Evolutionary conservation across 331 rosid genomes (phyloP).

Genomic region (Stylosanthes scabra): DNA sequence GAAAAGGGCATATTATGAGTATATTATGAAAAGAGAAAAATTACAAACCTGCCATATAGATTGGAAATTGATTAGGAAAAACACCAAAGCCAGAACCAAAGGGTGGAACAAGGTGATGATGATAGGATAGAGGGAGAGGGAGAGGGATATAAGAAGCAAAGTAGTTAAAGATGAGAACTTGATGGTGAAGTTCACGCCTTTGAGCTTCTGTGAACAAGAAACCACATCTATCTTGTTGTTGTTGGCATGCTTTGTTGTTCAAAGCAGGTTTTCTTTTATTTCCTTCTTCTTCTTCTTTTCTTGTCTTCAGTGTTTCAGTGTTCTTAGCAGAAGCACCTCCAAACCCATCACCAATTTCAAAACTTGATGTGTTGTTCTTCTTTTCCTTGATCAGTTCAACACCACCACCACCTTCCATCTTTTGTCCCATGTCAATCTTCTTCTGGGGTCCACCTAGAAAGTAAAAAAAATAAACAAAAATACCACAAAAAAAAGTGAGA

Average conservation of each 20-base stretch:
- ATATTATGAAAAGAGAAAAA: no score
- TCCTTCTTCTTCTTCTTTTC: background rate
- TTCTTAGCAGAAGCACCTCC: conserved; percentile 15
- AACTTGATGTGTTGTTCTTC: conserved; percentile 29
- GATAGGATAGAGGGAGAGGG: conserved; percentile 50
- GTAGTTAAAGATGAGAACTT: conserved; percentile 63
- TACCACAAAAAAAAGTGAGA: background rate
- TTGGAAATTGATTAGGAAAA: conserved; percentile 45
- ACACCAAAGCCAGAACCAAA: conserved; percentile 35
- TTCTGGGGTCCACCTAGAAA: conserved; percentile 46
- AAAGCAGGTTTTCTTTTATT: conserved; percentile 23
- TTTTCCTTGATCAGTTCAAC: conserved; percentile 36
- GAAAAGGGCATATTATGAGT: no score
- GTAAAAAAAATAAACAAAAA: conserved; percentile 21
- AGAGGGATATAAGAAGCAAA: conserved; percentile 54
- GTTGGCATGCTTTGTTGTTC: background rate
- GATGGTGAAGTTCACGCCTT: conserved; percentile 67
- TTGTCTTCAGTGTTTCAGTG: background rate
- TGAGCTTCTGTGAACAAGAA: conserved; percentile 54
- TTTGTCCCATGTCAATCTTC: conserved; percentile 40
- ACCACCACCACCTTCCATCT: conserved; percentile 37
- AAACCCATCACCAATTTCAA: conserved; percentile 49
- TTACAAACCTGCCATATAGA: conserved; percentile 46
- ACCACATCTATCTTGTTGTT: background rate
- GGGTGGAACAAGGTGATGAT: conserved; percentile 34